phyloP scores from a whole-genome alignment of 2,329 filamentous ascomycete species.

The Alternaria viburni region DNA sequence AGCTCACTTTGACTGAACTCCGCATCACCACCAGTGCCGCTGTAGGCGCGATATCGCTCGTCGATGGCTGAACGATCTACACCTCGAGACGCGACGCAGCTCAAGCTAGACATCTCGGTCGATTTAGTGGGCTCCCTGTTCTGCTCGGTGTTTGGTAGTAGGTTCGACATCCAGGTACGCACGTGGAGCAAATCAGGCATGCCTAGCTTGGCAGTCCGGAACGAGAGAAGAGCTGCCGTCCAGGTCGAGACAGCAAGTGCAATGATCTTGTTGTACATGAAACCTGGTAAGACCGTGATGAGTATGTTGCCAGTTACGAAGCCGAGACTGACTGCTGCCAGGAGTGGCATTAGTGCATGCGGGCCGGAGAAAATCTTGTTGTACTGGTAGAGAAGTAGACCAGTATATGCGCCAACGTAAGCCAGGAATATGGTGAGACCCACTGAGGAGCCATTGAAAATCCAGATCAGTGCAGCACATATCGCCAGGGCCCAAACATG shows the following conservation, averaged over 20 bases:
- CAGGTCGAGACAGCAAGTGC: slow-evolving; percentile 59
- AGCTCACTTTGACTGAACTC: slow-evolving; percentile 60
- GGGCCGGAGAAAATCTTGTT: slow-evolving; percentile 59
- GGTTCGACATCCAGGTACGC: slow-evolving; percentile 37
- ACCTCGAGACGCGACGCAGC: slow-evolving; percentile 27
- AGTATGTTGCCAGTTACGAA: slow-evolving; percentile 56
- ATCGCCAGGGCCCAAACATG: slow-evolving; percentile 61
- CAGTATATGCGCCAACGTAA: slow-evolving; percentile 59
- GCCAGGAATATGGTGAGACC: slow-evolving; percentile 58
- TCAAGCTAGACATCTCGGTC: slow-evolving; percentile 29
- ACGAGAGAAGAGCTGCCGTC: slow-evolving; percentile 58
- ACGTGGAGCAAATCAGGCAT: slow-evolving; percentile 48
- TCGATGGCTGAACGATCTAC: slow-evolving; percentile 26
- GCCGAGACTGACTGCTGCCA: slow-evolving; percentile 55
- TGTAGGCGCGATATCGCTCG: slow-evolving; percentile 53
- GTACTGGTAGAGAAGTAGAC: slow-evolving; percentile 59
- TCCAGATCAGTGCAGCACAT: slow-evolving; percentile 60
- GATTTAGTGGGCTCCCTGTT: slow-evolving; percentile 19
- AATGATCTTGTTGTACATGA: slow-evolving; percentile 56
- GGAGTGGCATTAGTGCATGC: slow-evolving; percentile 56
- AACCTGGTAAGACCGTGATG: slow-evolving; percentile 48
- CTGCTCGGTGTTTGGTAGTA: slow-evolving; percentile 18
- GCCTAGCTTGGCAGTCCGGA: slow-evolving; percentile 57
- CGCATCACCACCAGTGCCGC: slow-evolving; percentile 51
- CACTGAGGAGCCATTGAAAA: slow-evolving; percentile 52